These are phyloP conservation scores for Penicillium digitatum DNA, from an alignment of 2,329 filamentous ascomycete species.

Conservation along the genomic window DNA sequence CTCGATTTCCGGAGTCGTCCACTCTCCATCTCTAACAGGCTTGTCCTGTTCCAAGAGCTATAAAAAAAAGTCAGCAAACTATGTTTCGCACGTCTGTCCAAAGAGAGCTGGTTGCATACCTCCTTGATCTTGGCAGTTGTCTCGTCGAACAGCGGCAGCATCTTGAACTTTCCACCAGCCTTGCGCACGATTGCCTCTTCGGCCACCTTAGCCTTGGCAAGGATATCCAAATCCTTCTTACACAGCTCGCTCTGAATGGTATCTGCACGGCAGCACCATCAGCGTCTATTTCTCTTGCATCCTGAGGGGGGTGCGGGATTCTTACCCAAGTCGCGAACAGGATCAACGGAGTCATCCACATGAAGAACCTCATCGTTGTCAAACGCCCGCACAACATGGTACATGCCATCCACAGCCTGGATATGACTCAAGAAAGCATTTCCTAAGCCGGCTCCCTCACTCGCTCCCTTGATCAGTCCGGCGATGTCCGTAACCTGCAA, in stretches of 20 bases:
- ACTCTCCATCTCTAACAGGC: slow-evolving; percentile 6
- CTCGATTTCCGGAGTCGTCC: slow-evolving; percentile 5
- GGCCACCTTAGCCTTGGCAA: slow-evolving; percentile 1
- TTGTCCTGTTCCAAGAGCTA: slow-evolving; percentile 5
- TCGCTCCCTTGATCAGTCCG: slow-evolving; percentile 3
- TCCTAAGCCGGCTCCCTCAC: slow-evolving; percentile 3
- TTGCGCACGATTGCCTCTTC: slow-evolving; percentile 4
- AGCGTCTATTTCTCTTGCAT: neutral
- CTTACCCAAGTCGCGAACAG: neutral
- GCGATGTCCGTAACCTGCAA: slow-evolving; percentile 7
- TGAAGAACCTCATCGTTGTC: slow-evolving; percentile 4
- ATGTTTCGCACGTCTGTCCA: neutral
- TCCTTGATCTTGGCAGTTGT: slow-evolving; percentile 4
- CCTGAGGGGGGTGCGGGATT: too few relatives aligned
- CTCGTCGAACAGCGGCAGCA: slow-evolving; percentile 7
- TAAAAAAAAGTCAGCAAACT: neutral
- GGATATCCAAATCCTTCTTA: slow-evolving; percentile 7
- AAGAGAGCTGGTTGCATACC: neutral
- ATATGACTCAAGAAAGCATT: slow-evolving; percentile 7
- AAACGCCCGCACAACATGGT: slow-evolving; percentile 2
- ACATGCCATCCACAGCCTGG: slow-evolving; percentile 7
- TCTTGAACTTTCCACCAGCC: slow-evolving; percentile 7
- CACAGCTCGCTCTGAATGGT: slow-evolving; percentile 7
- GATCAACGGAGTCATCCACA: slow-evolving; percentile 2
- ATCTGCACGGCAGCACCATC: neutral